Conservation (phyloP, 1,139 yeast genomes). For the Yamadazyma pseudoaaseri region DNA sequence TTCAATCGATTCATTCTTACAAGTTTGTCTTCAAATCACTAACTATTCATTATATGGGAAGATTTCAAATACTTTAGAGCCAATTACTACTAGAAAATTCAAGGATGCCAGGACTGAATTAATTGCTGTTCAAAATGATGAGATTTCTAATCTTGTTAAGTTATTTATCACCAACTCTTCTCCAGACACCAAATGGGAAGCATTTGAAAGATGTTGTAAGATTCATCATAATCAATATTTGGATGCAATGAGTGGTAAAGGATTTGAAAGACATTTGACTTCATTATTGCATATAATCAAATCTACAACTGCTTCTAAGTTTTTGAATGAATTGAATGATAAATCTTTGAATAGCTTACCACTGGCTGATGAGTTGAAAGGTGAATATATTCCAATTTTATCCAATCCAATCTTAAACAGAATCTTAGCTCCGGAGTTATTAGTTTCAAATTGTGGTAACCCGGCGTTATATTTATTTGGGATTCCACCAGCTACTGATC, state of each 20-base stretch:
- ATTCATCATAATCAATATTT: slow-evolving; percentile 49
- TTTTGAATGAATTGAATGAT: slow-evolving; percentile 44
- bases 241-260: slow-evolving; percentile 58
- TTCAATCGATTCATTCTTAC: slow-evolving; percentile 66
- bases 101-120: slow-evolving; percentile 68
- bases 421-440: slow-evolving; percentile 41
- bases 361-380: slow-evolving; percentile 15
- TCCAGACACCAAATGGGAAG: slow-evolving; percentile 46
- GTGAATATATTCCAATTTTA: slow-evolving; percentile 46
- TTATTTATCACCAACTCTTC: slow-evolving; percentile 55
- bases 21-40: slow-evolving; percentile 66
- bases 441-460: slow-evolving; percentile 68
- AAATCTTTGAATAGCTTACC: slow-evolving; percentile 32
- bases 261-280: slow-evolving; percentile 70
- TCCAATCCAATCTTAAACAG: slow-evolving; percentile 55
- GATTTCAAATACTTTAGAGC: slow-evolving; percentile 66
- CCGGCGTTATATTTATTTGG: slow-evolving; percentile 75
- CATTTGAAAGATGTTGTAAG: slow-evolving; percentile 51
- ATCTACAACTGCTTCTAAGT: slow-evolving; percentile 28
- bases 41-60: slow-evolving; percentile 73
- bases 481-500: slow-evolving; percentile 70
- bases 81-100: slow-evolving; percentile 69
- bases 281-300: slow-evolving; percentile 52
- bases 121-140: slow-evolving; percentile 60
- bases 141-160: slow-evolving; percentile 55